Base-by-base conservation (phyloP, 441 rosid genomes). In the Iberis amara region DNA sequence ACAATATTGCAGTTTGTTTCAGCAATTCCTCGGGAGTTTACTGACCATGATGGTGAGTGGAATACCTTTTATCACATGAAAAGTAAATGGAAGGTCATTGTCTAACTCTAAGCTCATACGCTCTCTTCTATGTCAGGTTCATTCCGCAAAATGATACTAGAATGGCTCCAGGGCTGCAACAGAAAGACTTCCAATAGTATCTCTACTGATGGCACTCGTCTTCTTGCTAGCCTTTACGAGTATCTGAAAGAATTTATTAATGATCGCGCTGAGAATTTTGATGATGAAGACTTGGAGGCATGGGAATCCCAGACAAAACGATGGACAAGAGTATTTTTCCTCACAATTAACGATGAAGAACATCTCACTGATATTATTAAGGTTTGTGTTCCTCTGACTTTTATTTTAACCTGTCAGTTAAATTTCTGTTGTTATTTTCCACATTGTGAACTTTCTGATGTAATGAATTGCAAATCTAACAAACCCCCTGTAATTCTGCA, bases 251-350 rank as follows among this genome's bases (percentile, higher is more conserved):
- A 50, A 44, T 92, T 83, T 60, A 54, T 74, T 37, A 66, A 73
- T 60, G 65, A 59, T 63, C 54, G 57, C 44, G 66, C 37, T 67
- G 77, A 68, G 68, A 61, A 67, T 69, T 85, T 64, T 66, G 89
- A 92, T 66, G 98, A 92, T 58, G 98, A 76, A 72, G 98, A 92
- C 68, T 64, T 88, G 73, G 82, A 76, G 69, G 85, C 86, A 41
- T 92, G 98, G 98, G 95, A 88, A 62, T 70, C 56, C 65, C 87
- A 83, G 75, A 82, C 84, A 12, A 92, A 73, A 74, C 79, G 92
- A 73, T 92, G 98, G 98, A 77, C 85, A 55, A 75, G 85, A 64
- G 68, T 81, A 44, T 73, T 92, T 47, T 82, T 92, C 68, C 87
- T 86, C 30, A 55, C 70, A 41, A 43, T 72, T 48, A 66, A 65